phyloP scores from a whole-genome alignment of 2,329 filamentous ascomycete genomes.

The Pseudogymnoascus sp. region DNA sequence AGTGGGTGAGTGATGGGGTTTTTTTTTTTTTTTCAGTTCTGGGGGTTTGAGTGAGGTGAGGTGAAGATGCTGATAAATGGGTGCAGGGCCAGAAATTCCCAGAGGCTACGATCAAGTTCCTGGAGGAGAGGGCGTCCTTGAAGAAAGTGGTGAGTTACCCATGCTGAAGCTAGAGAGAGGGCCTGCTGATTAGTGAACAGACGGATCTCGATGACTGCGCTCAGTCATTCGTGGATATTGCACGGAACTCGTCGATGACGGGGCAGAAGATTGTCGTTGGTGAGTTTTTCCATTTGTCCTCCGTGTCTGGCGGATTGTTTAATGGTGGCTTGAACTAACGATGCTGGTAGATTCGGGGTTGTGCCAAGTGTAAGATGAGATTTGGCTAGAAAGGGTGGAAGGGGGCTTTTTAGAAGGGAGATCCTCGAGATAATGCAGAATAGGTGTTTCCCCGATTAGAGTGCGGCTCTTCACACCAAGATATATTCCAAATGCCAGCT shows the following conservation, averaged over 20 bases:
- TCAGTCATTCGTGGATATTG: slow-evolving; percentile 47
- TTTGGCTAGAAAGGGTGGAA: neutral
- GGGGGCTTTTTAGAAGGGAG: neutral
- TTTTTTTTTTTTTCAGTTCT: neutral
- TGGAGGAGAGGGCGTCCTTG: slow-evolving; percentile 44
- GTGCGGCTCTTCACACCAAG: neutral
- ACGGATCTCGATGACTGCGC: slow-evolving; percentile 47
- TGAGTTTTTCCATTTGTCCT: slow-evolving; percentile 14
- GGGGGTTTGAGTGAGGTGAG: neutral
- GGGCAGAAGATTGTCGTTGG: slow-evolving; percentile 29
- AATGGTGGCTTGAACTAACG: neutral
- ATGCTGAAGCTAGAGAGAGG: neutral
- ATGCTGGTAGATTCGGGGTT: neutral
- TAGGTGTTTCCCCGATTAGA: too few relatives aligned
- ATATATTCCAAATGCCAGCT: neutral
- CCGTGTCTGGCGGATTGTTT: neutral
- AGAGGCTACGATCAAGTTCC: slow-evolving; percentile 40
- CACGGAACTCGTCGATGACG: slow-evolving; percentile 38
- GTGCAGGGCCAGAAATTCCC: slow-evolving; percentile 45
- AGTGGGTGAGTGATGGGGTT: slow-evolving; percentile 44
- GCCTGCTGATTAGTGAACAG: slow-evolving; percentile 21
- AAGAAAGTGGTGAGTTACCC: slow-evolving; percentile 44
- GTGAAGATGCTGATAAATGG: neutral
- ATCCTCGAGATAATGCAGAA: neutral
- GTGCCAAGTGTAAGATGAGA: neutral